These are phyloP conservation scores for Aspergillus arachidicola DNA, from an alignment of 2,329 filamentous ascomycete species.

Conservation along the genomic window DNA sequence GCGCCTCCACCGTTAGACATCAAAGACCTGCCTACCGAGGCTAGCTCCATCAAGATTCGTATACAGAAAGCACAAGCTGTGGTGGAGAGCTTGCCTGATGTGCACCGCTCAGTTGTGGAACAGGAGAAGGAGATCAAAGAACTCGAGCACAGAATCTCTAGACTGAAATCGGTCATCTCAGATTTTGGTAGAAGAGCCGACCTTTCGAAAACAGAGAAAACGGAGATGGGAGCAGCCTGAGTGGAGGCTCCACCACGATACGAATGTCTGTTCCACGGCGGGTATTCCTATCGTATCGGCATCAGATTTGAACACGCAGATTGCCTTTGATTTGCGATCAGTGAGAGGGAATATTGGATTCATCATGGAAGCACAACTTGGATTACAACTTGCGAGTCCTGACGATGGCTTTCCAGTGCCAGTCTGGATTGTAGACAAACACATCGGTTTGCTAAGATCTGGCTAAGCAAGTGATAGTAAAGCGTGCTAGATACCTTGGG, in stretches of 20 bases:
- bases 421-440: neutral
- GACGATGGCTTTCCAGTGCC: neutral
- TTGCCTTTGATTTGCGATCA: neutral
- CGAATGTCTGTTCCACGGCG: neutral
- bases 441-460: neutral
- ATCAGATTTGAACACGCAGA: neutral
- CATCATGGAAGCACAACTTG: neutral
- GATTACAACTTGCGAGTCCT: neutral
- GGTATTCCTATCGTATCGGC: neutral
- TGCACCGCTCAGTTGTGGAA: slow-evolving; percentile 46
- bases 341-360: neutral
- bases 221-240: slow-evolving; percentile 7
- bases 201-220: slow-evolving; percentile 1
- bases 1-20: slow-evolving; percentile 56
- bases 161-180: slow-evolving; percentile 42
- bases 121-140: slow-evolving; percentile 48
- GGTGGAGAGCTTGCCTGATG: slow-evolving; percentile 46
- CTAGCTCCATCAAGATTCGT: slow-evolving; percentile 78
- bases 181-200: slow-evolving; percentile 43
- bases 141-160: slow-evolving; percentile 43
- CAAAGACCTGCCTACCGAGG: slow-evolving; percentile 79
- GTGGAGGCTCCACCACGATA: neutral
- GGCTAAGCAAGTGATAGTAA: neutral
- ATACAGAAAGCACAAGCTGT: slow-evolving; percentile 72
- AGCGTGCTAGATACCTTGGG: neutral